Conservation (phyloP, 2,329 filamentous ascomycete species). For the Fusarium aywerte region DNA sequence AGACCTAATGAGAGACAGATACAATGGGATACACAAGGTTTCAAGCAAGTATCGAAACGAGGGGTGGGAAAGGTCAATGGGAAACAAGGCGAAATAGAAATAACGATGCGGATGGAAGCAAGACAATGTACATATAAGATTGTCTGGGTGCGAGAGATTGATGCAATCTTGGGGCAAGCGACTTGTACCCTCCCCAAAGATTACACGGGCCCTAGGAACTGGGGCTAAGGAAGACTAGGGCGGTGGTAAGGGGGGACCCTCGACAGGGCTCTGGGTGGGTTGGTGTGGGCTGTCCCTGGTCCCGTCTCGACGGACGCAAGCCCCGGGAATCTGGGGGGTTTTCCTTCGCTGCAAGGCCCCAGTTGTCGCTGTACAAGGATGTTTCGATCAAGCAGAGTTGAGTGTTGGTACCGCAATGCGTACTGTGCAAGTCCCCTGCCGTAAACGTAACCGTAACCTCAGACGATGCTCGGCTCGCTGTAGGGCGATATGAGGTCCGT, state of each 20-base stretch:
- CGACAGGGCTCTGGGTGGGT: slow-evolving; percentile 41
- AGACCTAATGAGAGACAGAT: slow-evolving; percentile 20
- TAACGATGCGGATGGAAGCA: slow-evolving; percentile 33
- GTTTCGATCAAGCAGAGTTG: slow-evolving; percentile 42
- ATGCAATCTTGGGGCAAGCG: slow-evolving; percentile 48
- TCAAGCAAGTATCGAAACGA: slow-evolving; percentile 34
- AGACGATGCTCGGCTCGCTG: slow-evolving; percentile 40
- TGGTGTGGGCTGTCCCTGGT: slow-evolving; percentile 36
- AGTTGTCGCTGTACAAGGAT: slow-evolving; percentile 35
- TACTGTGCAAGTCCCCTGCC: slow-evolving; percentile 35
- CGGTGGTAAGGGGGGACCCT: slow-evolving; percentile 45
- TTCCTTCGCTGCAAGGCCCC: slow-evolving; percentile 37
- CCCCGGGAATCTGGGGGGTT: slow-evolving; percentile 47
- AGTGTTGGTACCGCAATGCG: slow-evolving; percentile 28
- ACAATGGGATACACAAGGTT: slow-evolving; percentile 15
- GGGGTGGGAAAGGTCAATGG: slow-evolving; percentile 31
- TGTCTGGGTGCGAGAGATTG: slow-evolving; percentile 44
- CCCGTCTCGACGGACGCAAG: slow-evolving; percentile 44
- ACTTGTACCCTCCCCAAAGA: slow-evolving; percentile 44
- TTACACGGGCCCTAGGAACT: slow-evolving; percentile 45
- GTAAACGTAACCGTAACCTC: slow-evolving; percentile 36
- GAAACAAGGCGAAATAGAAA: slow-evolving; percentile 23
- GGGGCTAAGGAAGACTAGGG: slow-evolving; percentile 45
- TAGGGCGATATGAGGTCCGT: slow-evolving; percentile 42
- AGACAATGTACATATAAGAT: slow-evolving; percentile 43